Evolutionary conservation across 371 early-diverging fungal genomes (phyloP).

Genomic region (Rhizopus stolonifer): DNA sequence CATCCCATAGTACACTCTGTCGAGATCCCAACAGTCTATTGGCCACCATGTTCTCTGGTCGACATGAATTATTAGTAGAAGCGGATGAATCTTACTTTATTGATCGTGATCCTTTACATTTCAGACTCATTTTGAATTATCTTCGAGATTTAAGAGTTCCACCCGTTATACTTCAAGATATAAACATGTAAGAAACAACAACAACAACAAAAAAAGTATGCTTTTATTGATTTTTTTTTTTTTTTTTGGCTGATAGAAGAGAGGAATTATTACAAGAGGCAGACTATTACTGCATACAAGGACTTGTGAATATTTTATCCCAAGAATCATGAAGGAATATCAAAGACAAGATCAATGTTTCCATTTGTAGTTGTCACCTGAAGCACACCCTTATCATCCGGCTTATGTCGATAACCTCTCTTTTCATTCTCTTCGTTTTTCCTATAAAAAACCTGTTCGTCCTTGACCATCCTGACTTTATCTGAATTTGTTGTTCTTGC

Average conservation of each 20-base stretch:
- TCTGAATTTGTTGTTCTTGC: constrained; percentile 8
- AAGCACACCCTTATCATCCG: constrained; percentile 17
- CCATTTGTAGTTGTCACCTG: constrained; percentile 12
- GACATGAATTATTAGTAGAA: constrained; percentile 31
- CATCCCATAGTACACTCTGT: constrained; percentile 34
- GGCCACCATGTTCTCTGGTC: constrained; percentile 47
- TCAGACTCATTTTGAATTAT: constrained; percentile 38
- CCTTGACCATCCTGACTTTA: neutral
- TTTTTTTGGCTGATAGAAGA: too few relatives aligned
- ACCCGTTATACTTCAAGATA: constrained; percentile 30
- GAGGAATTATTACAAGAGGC: constrained; percentile 48
- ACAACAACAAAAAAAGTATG: neutral
- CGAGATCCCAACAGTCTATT: constrained; percentile 36
- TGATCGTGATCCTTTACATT: constrained; percentile 40
- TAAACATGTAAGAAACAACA: constrained; percentile 23
- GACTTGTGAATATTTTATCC: constrained; percentile 24
- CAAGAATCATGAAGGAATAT: constrained; percentile 6
- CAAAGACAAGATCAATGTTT: constrained; percentile 14
- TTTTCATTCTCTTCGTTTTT: constrained; percentile 5
- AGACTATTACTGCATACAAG: constrained; percentile 41
- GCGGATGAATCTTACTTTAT: constrained; percentile 45
- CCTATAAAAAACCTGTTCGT: constrained; percentile 11
- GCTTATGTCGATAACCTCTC: constrained; percentile 9
- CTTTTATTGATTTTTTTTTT: constrained; percentile 2
- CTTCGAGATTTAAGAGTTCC: constrained; percentile 35